phyloP scores from a whole-genome alignment of 1,284 basidiomycete species.

The Papiliotrema terrestris region DNA sequence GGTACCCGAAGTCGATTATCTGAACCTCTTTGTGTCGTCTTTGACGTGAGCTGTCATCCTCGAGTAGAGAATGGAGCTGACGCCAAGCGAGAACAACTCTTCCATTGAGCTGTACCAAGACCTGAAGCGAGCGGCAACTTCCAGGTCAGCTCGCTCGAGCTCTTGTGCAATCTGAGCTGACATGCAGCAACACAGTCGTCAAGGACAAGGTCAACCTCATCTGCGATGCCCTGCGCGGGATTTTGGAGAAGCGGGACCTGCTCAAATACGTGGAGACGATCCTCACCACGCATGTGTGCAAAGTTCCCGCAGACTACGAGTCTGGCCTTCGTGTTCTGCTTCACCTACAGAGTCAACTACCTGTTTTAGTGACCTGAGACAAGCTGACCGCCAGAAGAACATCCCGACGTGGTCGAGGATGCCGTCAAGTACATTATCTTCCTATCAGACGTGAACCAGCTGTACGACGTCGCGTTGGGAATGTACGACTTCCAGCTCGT shows the following conservation, averaged over 20 bases:
- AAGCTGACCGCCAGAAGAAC: constrained; percentile 54
- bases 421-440: constrained; percentile 99
- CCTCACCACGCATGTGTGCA: constrained; percentile 87
- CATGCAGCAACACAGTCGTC: background rate
- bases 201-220: constrained; percentile 60
- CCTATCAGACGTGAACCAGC: constrained; percentile 84
- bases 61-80: constrained; percentile 1
- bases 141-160: constrained; percentile 9
- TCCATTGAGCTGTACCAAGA: constrained; percentile 28
- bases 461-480: constrained; percentile 92
- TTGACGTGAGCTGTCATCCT: constrained; percentile 60
- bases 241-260: constrained; percentile 69
- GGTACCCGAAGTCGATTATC: constrained; percentile 81
- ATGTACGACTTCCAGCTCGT: constrained; percentile 99
- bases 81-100: constrained; percentile 20
- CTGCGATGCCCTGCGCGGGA: constrained; percentile 72
- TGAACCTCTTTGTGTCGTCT: constrained; percentile 87
- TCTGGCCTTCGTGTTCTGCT: constrained; percentile 74
- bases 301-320: constrained; percentile 87
- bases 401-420: constrained; percentile 80
- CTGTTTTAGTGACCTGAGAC: background rate
- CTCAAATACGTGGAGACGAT: constrained; percentile 85
- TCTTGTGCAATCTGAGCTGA: background rate
- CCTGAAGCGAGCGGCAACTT: constrained; percentile 16
- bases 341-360: constrained; percentile 62